Base-by-base conservation (phyloP, 176 grass and related monocot genomes). In the Oryza glaberrima region DNA sequence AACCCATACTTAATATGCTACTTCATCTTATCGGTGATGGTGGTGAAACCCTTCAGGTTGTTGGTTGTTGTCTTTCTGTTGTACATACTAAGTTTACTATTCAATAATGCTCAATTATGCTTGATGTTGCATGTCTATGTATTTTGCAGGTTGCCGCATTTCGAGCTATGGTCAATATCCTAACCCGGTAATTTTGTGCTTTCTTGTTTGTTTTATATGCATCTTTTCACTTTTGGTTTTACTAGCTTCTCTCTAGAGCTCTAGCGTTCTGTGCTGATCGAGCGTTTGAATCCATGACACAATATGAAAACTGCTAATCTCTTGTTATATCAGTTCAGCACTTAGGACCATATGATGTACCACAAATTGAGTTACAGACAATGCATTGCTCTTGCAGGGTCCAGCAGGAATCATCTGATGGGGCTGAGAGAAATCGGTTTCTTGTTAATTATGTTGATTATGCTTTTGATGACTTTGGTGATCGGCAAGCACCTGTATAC, bases 11-110 rank as follows among this genome's bases (percentile, higher is more conserved):
- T 82, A 96, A 96, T 70, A 96, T 99, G 97, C 90, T 99, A 43
- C 93, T 99, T 65, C 97, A 94, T 87, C 91, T 99, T 85, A 99
- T 99, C 90, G 97, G 97, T 58, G 97, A 99, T 90, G 97, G 97
- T 17, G 97, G 97, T 83, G 96, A 99, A 92, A 99, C 96, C 75
- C 91, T 99, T 81, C 96, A 99, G 96, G 96, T 99, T 90, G 68
- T 90, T 83, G 8, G 67, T 82, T 14, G 13, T 72, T 72, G 17
- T 51, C 60, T 83, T 88, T 84, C 17, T 81, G 71, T 86, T 77
- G n/a, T 86, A 23, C 66, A 69, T 19, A 35, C 69, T 45, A 63
- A 7, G 68, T 82, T 84, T 75, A 7, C 63, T 73, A 40, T 23
- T 85, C 35, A 43, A 43, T 43, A 43, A 9, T 43, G 41, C 41